Evolutionary conservation across 1,284 basidiomycete species (phyloP).

Genomic region (Ganoderma meredithae): DNA sequence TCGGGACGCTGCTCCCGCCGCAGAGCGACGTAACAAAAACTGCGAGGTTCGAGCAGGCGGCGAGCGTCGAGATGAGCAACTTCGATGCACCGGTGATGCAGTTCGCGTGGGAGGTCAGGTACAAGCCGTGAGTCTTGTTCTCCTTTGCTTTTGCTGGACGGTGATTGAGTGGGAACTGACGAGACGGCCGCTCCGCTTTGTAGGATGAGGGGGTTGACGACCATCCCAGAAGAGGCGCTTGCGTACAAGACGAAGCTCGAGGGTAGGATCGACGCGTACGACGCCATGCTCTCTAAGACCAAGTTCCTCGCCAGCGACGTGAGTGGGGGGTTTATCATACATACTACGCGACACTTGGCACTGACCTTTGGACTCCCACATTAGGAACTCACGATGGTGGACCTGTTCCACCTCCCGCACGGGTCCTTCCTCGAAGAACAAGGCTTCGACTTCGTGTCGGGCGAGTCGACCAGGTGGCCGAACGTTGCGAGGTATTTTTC

Average conservation of each 20-base stretch:
- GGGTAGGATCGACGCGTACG: constrained; percentile 51
- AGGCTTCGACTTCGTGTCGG: constrained; percentile 32
- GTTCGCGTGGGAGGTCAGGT: background rate
- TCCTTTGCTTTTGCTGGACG: no score
- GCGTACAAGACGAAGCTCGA: background rate
- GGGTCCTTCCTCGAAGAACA: constrained; percentile 40
- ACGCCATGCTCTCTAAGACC: constrained; percentile 52
- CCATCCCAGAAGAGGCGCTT: background rate
- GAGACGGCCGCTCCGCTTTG: background rate
- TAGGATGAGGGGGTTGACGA: background rate
- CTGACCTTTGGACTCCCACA: background rate
- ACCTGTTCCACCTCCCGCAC: constrained; percentile 61
- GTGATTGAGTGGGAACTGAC: background rate
- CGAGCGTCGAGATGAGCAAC: constrained; percentile 57
- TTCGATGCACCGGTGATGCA: constrained; percentile 46
- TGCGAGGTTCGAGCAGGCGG: constrained; percentile 63
- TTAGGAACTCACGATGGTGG: constrained; percentile 55
- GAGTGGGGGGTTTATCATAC: constrained; percentile 25
- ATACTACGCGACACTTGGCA: background rate
- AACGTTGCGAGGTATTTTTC: constrained; percentile 40
- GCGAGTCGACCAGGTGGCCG: constrained; percentile 34
- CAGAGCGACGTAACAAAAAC: constrained; percentile 43
- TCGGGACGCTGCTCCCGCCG: constrained; percentile 45
- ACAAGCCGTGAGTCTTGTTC: background rate
- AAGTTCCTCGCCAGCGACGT: constrained; percentile 58